These are phyloP conservation scores for Pichia exigua DNA, from an alignment of 805 yeast species.

Conservation along the genomic window DNA sequence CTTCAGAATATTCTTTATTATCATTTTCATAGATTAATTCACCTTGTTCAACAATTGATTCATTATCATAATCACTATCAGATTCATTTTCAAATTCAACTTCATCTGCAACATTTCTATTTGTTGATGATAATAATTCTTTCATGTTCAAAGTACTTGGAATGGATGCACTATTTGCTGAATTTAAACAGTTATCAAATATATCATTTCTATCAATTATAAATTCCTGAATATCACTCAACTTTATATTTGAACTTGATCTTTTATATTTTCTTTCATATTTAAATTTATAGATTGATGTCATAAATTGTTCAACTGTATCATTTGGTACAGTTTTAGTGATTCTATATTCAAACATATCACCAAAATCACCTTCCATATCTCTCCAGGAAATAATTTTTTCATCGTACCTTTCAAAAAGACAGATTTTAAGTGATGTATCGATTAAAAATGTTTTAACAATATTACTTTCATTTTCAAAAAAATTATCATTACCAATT, in stretches of 20 bases:
- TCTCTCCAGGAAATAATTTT: conserved; percentile 73
- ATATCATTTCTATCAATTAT: conserved; percentile 30
- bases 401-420: conserved; percentile 40
- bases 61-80: conserved; percentile 22
- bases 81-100: conserved; percentile 19
- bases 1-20: conserved; percentile 22
- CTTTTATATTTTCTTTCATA: conserved; percentile 67
- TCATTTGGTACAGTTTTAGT: conserved; percentile 49
- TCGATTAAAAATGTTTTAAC: conserved; percentile 68
- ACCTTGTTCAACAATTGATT: not conserved
- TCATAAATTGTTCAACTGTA: conserved; percentile 56
- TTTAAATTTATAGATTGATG: conserved; percentile 55
- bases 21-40: conserved; percentile 11
- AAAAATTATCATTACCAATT: conserved; percentile 30
- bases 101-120: conserved; percentile 1
- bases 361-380: conserved; percentile 79
- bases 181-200: conserved; percentile 16
- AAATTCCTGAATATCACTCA: conserved; percentile 51
- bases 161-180: conserved; percentile 16
- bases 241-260: conserved; percentile 38
- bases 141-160: conserved; percentile 9
- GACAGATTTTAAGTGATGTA: conserved; percentile 49
- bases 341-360: conserved; percentile 71
- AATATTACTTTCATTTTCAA: conserved; percentile 37
- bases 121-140: not conserved